phyloP scores from a whole-genome alignment of 805 yeast species.

The Suhomyces emberorum region DNA sequence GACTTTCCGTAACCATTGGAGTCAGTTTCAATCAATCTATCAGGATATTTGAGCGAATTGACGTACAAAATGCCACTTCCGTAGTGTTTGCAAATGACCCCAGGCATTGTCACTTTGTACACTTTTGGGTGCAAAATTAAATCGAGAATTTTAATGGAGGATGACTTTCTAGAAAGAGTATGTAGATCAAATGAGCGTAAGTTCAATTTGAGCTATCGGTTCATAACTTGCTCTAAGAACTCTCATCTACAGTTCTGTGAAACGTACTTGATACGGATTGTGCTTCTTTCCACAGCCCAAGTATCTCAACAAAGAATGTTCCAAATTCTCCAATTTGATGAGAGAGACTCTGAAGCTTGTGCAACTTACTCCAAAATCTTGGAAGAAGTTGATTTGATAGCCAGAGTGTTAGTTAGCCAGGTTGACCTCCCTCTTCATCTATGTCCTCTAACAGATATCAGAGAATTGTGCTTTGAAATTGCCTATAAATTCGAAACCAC shows the following conservation, averaged over 20 bases:
- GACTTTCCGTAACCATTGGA: too few relatives aligned
- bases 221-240: too few relatives aligned
- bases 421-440: constrained; percentile 6
- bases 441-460: constrained; percentile 25
- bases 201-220: too few relatives aligned
- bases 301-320: background rate
- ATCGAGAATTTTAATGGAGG: too few relatives aligned
- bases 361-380: background rate
- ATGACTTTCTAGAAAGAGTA: too few relatives aligned
- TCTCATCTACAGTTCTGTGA: background rate
- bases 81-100: too few relatives aligned
- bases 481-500: constrained; percentile 21
- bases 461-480: constrained; percentile 20
- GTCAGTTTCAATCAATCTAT: background rate
- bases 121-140: too few relatives aligned
- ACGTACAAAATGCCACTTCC: too few relatives aligned
- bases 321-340: background rate
- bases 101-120: too few relatives aligned
- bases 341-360: background rate
- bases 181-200: too few relatives aligned
- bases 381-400: background rate
- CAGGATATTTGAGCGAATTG: background rate
- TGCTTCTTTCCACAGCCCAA: constrained; percentile 1
- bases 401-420: background rate
- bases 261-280: constrained; percentile 3